Percentiles rank a stretch among this genome's conserved stretches.
Conservation (phyloP, 768 basidiomycete species). For the Holtermanniella nyarrowii region DNA sequence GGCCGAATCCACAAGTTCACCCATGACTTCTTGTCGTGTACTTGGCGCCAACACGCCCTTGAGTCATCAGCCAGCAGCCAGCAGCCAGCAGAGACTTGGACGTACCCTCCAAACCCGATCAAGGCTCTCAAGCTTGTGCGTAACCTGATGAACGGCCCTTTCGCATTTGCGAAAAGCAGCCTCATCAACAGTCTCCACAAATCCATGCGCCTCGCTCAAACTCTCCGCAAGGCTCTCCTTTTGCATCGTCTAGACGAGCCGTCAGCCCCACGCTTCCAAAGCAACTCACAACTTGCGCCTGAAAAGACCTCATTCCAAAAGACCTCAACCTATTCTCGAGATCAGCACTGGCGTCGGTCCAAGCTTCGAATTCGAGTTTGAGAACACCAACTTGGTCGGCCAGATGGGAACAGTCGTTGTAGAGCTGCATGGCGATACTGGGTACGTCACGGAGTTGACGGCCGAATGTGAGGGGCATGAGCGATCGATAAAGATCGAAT, state of each 20-base stretch:
- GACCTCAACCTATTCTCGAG: conserved; percentile 47
- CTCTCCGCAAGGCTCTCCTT: conserved; percentile 31
- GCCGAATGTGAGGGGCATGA: conserved; percentile 59
- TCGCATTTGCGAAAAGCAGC: conserved; percentile 69
- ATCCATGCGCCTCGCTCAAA: conserved; percentile 49
- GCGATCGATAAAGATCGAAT: conserved; percentile 67
- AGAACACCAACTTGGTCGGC: conserved; percentile 43
- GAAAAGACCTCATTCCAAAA: conserved; percentile 59
- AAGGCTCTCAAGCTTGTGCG: conserved; percentile 55
- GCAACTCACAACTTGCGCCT: conserved; percentile 60
- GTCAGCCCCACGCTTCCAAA: too few relatives aligned
- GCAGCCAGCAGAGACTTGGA: conserved; percentile 4
- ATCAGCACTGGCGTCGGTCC: conserved; percentile 43
- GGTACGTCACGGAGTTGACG: conserved; percentile 46
- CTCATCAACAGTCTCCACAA: conserved; percentile 59
- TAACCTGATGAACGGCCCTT: conserved; percentile 52
- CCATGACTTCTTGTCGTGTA: conserved; percentile 63
- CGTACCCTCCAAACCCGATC: conserved; percentile 65
- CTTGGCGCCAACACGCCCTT: conserved; percentile 62
- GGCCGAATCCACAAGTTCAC: conserved; percentile 58
- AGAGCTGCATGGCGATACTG: conserved; percentile 58
- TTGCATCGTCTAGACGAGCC: conserved; percentile 48
- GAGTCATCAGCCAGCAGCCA: conserved; percentile 3
- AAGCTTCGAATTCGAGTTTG: conserved; percentile 3
- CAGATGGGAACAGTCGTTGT: conserved; percentile 71